Evolutionary conservation across 129 eudicot species (phyloP), one percentile per base, ranked within the genome.

Genomic region (Ambrosia trifida): DNA sequence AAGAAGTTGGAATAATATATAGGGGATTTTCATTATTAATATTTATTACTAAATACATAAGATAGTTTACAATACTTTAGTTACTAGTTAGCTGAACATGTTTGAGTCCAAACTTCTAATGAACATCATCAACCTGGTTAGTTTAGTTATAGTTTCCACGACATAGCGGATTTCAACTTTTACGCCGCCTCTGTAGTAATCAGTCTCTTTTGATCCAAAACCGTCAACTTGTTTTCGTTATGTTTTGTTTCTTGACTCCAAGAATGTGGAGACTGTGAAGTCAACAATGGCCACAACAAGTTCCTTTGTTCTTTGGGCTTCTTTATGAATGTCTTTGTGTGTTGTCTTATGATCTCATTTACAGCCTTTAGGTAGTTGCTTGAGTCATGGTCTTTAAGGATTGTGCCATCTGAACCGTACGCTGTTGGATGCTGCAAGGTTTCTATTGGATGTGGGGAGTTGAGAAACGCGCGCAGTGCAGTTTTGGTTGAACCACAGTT

Each of bases 331-430:
- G 32, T 24, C 75, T 83, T 85, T 36, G 85, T 87, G 13, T 85
- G 83, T 46, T 83, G 84, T 61, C 91, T 80, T 63, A 89, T 85
- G 73, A 87, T 89, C 20, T 85, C 87, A 35, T 87, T 87, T 36
- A 93, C 80, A 4, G 96, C 96, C 81, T 86, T 89, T 7, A 87
- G 64, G 72, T 94, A 94, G 89, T 89, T 89, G 85, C 92, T 89
- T 11, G 95, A 87, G 73, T 94, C 96, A 40, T 94, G 98, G 86
- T 94, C 95, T 77, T 96, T 82, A 2, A 82, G 75, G 45, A 94
- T 89, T 4, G 95, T 85, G 18, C 98, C 98, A 38, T 89, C 90
- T 1, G 92, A 73, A 3, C 98, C 98, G 19, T 94, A 94, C 13
- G 98, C 98, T 13, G 79, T 60, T 0, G 92, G 96, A 51, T 94